Conservation (phyloP, 441 rosid species). For the Populus hybrid region DNA sequence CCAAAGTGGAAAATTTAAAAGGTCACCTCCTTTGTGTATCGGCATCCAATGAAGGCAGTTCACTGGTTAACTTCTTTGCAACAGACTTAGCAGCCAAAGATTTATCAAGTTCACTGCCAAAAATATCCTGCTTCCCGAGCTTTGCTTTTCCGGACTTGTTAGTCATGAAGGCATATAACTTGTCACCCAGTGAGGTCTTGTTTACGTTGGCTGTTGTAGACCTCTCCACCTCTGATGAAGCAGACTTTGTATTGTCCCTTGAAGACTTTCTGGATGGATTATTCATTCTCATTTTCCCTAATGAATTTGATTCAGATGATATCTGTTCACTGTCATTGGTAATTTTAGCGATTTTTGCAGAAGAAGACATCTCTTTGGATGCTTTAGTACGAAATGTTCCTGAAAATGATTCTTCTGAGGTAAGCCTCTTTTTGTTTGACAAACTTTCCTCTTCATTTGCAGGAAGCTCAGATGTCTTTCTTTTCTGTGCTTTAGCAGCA, state of each 20-base stretch:
- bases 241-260: constrained; percentile 31
- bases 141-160: constrained; percentile 30
- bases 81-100: constrained; percentile 17
- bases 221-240: constrained; percentile 25
- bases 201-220: constrained; percentile 28
- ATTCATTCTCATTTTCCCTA: constrained; percentile 37
- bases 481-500: constrained; percentile 34
- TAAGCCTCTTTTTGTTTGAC: constrained; percentile 32
- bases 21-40: constrained; percentile 65
- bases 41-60: constrained; percentile 48
- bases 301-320: constrained; percentile 29
- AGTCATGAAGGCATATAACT: constrained; percentile 22
- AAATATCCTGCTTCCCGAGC: constrained; percentile 27
- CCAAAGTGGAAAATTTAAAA: background rate
- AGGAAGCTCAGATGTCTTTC: constrained; percentile 31
- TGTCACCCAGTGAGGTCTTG: constrained; percentile 42
- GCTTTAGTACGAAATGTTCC: constrained; percentile 34
- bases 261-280: constrained; percentile 32
- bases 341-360: constrained; percentile 29
- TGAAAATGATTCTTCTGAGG: constrained; percentile 24
- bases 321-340: constrained; percentile 32
- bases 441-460: constrained; percentile 30
- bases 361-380: constrained; percentile 27
- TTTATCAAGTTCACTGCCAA: constrained; percentile 31
- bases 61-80: constrained; percentile 35